Base-by-base conservation (phyloP, 805 yeast genomes). In the Saccharomycopsis olivae region DNA sequence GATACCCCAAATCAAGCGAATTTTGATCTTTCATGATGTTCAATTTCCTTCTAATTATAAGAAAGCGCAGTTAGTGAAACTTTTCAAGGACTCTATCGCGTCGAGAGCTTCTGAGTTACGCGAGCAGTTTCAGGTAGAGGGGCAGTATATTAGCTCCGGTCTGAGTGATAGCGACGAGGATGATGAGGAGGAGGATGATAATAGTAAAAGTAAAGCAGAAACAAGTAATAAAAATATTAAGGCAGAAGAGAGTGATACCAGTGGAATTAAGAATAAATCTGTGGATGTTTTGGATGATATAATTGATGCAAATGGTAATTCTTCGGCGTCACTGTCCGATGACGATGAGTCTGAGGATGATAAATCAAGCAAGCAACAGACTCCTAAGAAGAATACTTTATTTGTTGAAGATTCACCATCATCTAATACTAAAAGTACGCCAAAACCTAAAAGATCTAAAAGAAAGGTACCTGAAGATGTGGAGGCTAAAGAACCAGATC, bases 1-100 rank as follows among this genome's bases (percentile, higher is more conserved):
- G 38, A 77, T 84, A 17, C 74, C 87, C 3, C 74, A 82, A 44
- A 64, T 89, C 53, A 69, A 92, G 51, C 69, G 75, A 17, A 67
- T 85, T 17, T 63, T 89, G 39, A 58, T 65, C 10, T 77, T 72
- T 40, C 71, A 85, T 53, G 66, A 71, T n/a, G 64, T 88, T n/a
- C 56, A 59, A 1, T 78, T 67, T 53, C 68, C 81, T 0, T 62
- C 80, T 1, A 63, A 69, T 34, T 78, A 87, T 4, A 83, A 78
- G 53, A 89, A 89, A 56, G 59, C 71, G 5, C 75, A 73, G 10
- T 64, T 87, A 43, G 57, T 86, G 2, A 59, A 61, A n/a, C 51
- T 79, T n/a, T 84, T 76, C 58, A 61, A 69, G n/a, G 55, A 62
- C 4, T 56, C 75, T 5, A 60, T 84, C 36, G 61, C 60, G 13